These are phyloP conservation scores for Penicillium steckii DNA, from an alignment of 495 filamentous ascomycete genomes.

Conservation along the genomic window DNA sequence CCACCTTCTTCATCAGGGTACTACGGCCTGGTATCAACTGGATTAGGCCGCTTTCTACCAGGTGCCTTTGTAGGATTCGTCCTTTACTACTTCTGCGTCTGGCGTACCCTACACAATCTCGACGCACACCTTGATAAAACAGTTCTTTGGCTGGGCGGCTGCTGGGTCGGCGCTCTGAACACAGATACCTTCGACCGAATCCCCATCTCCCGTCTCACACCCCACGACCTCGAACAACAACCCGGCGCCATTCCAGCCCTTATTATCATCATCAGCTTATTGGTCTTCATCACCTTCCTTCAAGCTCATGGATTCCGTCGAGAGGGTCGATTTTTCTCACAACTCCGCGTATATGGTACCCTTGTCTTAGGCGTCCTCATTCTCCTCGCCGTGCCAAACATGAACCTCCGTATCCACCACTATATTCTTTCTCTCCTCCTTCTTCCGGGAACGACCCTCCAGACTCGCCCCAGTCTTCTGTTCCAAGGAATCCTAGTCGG, in stretches of 20 bases:
- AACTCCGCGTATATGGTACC: slow-evolving; percentile 64
- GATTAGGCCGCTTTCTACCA: slow-evolving; percentile 69
- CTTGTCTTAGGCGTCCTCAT: slow-evolving; percentile 41
- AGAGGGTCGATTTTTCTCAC: slow-evolving; percentile 61
- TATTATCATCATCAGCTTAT: slow-evolving; percentile 55
- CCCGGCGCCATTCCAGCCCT: slow-evolving; percentile 70
- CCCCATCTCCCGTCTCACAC: slow-evolving; percentile 72
- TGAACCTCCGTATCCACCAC: slow-evolving; percentile 65
- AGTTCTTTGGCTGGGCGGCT: slow-evolving; percentile 68
- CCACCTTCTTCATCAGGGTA: slow-evolving; percentile 55
- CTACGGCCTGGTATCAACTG: slow-evolving; percentile 58
- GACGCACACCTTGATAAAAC: slow-evolving; percentile 72
- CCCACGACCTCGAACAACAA: slow-evolving; percentile 71
- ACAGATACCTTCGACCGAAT: slow-evolving; percentile 76
- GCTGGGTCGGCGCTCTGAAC: slow-evolving; percentile 75
- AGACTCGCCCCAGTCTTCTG: slow-evolving; percentile 55
- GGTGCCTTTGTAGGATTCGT: slow-evolving; percentile 69
- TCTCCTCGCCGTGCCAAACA: slow-evolving; percentile 52
- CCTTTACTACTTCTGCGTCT: slow-evolving; percentile 61
- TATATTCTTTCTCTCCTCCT: slow-evolving; percentile 62
- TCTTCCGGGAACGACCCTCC: slow-evolving; percentile 55
- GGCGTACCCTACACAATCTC: slow-evolving; percentile 50
- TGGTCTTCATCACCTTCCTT: slow-evolving; percentile 50
- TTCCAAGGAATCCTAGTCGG: slow-evolving; percentile 64
- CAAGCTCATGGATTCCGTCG: slow-evolving; percentile 69